These are phyloP conservation scores for Aspergillus kassunensis DNA, from an alignment of 495 filamentous ascomycete genomes.

Conservation along the genomic window DNA sequence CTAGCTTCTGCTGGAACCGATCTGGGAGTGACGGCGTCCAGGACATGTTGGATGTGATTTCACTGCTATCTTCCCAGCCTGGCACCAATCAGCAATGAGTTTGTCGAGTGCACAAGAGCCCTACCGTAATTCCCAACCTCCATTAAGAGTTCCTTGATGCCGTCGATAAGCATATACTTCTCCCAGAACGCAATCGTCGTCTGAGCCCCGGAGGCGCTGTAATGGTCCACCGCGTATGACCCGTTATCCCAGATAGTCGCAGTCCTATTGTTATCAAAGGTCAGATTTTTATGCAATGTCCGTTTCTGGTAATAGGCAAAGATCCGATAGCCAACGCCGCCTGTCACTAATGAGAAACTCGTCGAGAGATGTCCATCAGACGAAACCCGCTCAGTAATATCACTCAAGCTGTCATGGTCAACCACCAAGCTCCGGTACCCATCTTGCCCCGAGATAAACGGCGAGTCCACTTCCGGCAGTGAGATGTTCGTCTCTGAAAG, in stretches of 20 bases:
- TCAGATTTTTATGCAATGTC: constrained; percentile 25
- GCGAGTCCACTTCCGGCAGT: no score
- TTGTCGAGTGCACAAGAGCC: no score
- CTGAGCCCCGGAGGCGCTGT: constrained; percentile 38
- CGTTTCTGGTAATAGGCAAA: constrained; percentile 40
- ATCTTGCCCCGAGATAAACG: no score
- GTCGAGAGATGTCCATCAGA: constrained; percentile 14
- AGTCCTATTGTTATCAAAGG: constrained; percentile 9
- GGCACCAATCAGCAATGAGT: no score
- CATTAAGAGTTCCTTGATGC: constrained; percentile 26
- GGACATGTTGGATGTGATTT: no score
- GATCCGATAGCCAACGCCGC: constrained; percentile 26
- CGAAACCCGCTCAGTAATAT: constrained; percentile 16
- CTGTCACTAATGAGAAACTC: neutral
- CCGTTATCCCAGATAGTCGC: constrained; percentile 40
- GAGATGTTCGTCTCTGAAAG: constrained; percentile 13
- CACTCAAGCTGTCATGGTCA: constrained; percentile 15
- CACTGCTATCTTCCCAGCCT: no score
- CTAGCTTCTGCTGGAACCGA: no score
- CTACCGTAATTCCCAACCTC: constrained; percentile 42
- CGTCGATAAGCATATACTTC: constrained; percentile 34
- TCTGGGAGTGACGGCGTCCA: no score
- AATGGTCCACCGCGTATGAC: constrained; percentile 49
- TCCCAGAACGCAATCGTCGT: constrained; percentile 44
- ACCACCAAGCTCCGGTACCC: constrained; percentile 11